These are phyloP conservation scores for Cytidiella melzeri DNA, from an alignment of 768 basidiomycete genomes.

Conservation along the genomic window DNA sequence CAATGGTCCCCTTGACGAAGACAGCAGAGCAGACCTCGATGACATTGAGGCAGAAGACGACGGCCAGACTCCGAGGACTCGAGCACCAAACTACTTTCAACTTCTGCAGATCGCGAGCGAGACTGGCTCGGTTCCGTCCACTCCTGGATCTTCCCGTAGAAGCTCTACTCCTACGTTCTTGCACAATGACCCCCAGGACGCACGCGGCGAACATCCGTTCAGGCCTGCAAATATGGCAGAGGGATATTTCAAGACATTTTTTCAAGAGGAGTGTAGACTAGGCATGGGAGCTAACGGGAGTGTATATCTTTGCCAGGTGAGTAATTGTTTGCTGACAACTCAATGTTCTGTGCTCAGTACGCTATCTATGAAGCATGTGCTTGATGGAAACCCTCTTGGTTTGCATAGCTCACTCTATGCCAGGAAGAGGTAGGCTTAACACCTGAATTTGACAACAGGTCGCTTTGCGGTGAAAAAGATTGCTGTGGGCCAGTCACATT, in stretches of 20 bases:
- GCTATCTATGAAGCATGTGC: constrained; percentile 51
- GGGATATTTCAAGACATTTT: constrained; percentile 91
- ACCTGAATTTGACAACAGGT: constrained; percentile 32
- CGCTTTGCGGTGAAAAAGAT: constrained; percentile 97
- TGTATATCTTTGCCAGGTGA: constrained; percentile 82
- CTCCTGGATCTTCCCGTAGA: constrained; percentile 15
- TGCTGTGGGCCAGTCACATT: constrained; percentile 85
- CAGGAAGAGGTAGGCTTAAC: background rate
- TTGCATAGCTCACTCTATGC: constrained; percentile 14
- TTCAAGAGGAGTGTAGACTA: constrained; percentile 80
- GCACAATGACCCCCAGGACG: background rate
- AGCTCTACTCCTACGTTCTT: background rate
- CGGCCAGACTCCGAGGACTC: constrained; percentile 32
- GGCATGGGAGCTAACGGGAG: constrained; percentile 96
- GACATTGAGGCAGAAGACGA: constrained; percentile 23
- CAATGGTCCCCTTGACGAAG: constrained; percentile 28
- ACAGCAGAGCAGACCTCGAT: constrained; percentile 14
- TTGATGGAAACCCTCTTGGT: constrained; percentile 86
- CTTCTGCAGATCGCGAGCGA: constrained; percentile 71
- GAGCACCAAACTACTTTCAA: constrained; percentile 77
- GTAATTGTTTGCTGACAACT: constrained; percentile 11
- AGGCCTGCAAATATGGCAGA: constrained; percentile 75
- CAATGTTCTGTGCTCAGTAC: background rate
- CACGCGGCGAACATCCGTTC: constrained; percentile 32
- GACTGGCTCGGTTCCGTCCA: constrained; percentile 29